Percentiles rank a stretch among this genome's conserved stretches.
Evolutionary conservation across 805 yeast genomes (phyloP).

Genomic region (Wickerhamiella alocasiicola): DNA sequence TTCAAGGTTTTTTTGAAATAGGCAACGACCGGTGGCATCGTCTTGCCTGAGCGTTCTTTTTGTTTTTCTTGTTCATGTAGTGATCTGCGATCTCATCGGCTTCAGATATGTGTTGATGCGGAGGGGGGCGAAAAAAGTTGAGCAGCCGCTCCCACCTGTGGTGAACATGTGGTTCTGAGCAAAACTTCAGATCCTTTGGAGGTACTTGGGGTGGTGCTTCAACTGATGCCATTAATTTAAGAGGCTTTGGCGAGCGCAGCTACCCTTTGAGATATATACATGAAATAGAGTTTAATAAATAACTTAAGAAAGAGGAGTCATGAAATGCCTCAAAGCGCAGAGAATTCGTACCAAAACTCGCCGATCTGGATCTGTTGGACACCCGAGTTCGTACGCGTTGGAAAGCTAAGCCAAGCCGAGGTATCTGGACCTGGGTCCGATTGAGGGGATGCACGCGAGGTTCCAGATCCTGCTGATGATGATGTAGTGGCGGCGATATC

Average conservation of each 20-base stretch:
- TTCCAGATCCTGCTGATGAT: neutral
- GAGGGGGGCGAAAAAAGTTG: neutral
- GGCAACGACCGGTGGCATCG: too few relatives aligned
- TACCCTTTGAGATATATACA: too few relatives aligned
- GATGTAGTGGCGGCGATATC: neutral
- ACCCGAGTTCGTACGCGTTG: neutral
- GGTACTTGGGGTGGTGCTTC: conserved; percentile 3
- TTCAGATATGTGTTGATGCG: neutral
- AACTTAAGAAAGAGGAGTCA: too few relatives aligned
- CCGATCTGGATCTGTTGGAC: conserved; percentile 1
- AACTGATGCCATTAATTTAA: too few relatives aligned
- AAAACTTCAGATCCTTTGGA: neutral
- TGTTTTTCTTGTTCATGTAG: neutral
- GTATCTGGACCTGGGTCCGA: neutral
- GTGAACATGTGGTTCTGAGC: neutral
- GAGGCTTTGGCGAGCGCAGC: too few relatives aligned
- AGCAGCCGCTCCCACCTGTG: neutral
- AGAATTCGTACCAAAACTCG: neutral
- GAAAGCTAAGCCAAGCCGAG: conserved; percentile 1
- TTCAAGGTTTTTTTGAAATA: too few relatives aligned
- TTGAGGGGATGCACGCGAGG: neutral
- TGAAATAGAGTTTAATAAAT: neutral
- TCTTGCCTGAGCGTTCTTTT: too few relatives aligned
- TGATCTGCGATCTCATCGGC: conserved; percentile 5
- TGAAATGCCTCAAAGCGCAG: conserved; percentile 6